Percentiles rank a stretch among this genome's conserved stretches.
phyloP scores from a whole-genome alignment of 495 filamentous ascomycete species.

The Lasiosphaeria ovina region DNA sequence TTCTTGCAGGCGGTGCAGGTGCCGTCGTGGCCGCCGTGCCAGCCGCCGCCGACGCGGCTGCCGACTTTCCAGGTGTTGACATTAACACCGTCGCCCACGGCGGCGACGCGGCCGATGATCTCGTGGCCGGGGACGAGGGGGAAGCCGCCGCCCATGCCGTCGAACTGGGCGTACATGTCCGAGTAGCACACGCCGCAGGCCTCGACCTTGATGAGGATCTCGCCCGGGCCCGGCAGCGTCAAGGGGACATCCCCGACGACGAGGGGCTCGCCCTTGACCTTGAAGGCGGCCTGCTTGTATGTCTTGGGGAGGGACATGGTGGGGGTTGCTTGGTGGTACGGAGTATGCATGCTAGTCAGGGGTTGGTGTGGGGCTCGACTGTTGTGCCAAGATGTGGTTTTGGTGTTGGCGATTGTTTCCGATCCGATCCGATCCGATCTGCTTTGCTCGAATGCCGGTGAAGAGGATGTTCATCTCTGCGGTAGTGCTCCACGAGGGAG shows the following conservation, averaged over 20 bases:
- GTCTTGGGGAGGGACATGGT: slow-evolving; percentile 23
- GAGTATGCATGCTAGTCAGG: neutral
- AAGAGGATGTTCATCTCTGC: neutral
- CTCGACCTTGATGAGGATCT: slow-evolving; percentile 64
- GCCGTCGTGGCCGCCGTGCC: slow-evolving; percentile 36
- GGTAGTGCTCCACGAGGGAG: neutral
- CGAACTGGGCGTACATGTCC: slow-evolving; percentile 71
- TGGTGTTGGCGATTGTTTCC: no score
- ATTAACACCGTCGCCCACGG: slow-evolving; percentile 50
- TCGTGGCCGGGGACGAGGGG: slow-evolving; percentile 53
- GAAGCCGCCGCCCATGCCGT: slow-evolving; percentile 68
- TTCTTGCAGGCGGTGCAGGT: slow-evolving; percentile 23
- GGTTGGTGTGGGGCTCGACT: no score
- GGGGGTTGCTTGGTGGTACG: neutral
- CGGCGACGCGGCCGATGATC: slow-evolving; percentile 48
- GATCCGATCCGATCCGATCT: no score
- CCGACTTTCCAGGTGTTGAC: slow-evolving; percentile 37
- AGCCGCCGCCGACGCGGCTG: slow-evolving; percentile 45
- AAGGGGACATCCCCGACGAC: slow-evolving; percentile 17
- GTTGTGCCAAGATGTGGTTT: no score
- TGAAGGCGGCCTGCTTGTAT: slow-evolving; percentile 19
- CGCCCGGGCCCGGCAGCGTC: slow-evolving; percentile 68
- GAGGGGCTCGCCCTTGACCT: slow-evolving; percentile 9
- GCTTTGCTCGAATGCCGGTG: neutral
- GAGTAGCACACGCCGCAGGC: slow-evolving; percentile 76